Percentiles rank a stretch among this genome's conserved stretches.
Evolutionary conservation across 1,139 yeast genomes (phyloP).

Genomic region (Blastobotrys apis): DNA sequence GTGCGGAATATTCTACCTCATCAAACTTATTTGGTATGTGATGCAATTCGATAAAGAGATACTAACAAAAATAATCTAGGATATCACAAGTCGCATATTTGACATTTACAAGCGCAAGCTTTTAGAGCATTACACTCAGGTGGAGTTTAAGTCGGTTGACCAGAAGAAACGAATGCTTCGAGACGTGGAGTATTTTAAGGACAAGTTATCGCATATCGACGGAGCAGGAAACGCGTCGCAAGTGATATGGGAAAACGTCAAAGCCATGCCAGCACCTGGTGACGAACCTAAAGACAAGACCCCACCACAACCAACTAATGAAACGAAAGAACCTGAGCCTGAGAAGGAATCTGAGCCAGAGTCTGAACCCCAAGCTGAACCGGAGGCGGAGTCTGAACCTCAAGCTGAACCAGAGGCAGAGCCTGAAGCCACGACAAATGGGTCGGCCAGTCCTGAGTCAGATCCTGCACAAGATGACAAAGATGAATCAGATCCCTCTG

Average conservation of each 20-base stretch:
- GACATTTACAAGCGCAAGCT: slow-evolving; percentile 55
- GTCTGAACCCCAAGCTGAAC: slow-evolving; percentile 9
- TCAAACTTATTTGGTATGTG: slow-evolving; percentile 39
- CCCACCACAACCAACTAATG: too few relatives aligned
- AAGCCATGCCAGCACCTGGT: slow-evolving; percentile 42
- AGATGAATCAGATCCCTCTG: too few relatives aligned
- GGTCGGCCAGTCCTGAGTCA: too few relatives aligned
- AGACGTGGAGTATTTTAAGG: slow-evolving; percentile 65
- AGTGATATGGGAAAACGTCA: slow-evolving; percentile 61
- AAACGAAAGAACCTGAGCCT: too few relatives aligned
- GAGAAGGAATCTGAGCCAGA: slow-evolving; percentile 5
- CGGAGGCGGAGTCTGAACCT: slow-evolving; percentile 12
- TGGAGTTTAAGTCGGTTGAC: slow-evolving; percentile 41
- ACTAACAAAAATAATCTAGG: slow-evolving; percentile 18
- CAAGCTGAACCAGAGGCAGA: slow-evolving; percentile 10
- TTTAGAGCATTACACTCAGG: slow-evolving; percentile 50
- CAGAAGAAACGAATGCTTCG: slow-evolving; percentile 43
- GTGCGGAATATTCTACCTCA: slow-evolving; percentile 56
- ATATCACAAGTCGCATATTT: slow-evolving; percentile 39
- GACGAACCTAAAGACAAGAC: too few relatives aligned
- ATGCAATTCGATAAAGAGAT: neutral
- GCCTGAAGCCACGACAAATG: too few relatives aligned
- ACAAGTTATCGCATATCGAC: slow-evolving; percentile 52
- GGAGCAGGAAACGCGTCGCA: slow-evolving; percentile 67
- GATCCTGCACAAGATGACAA: too few relatives aligned